Percentiles rank a stretch among this genome's conserved stretches.
These are phyloP conservation scores for Vigna radiata DNA, from an alignment of 306 rosid species.

Conservation along the genomic window DNA sequence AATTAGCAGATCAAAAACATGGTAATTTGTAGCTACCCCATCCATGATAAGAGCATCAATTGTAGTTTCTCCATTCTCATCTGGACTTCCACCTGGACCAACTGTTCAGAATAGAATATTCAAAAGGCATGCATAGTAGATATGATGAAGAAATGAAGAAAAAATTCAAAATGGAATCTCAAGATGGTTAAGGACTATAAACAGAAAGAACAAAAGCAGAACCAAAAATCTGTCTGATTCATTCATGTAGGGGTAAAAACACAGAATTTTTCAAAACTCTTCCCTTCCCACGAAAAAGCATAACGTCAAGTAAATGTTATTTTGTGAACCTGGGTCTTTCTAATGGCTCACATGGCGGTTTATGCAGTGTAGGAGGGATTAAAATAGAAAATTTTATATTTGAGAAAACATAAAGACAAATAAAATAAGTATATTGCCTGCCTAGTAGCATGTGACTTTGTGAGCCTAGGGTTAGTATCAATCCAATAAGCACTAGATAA, in stretches of 20 bases:
- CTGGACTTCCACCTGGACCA: constrained; percentile 99
- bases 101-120: constrained; percentile 53
- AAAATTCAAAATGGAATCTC: constrained; percentile 24
- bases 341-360: too few relatives aligned
- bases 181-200: neutral
- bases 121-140: constrained; percentile 6
- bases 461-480: too few relatives aligned
- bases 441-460: too few relatives aligned
- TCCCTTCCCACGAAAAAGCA: constrained; percentile 30
- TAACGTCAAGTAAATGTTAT: too few relatives aligned
- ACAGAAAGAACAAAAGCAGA: constrained; percentile 14
- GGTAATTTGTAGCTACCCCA: constrained; percentile 65
- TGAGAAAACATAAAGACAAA: too few relatives aligned
- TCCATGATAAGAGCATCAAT: constrained; percentile 94
- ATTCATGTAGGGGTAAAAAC: neutral
- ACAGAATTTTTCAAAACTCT: neutral
- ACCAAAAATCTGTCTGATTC: neutral
- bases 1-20: neutral
- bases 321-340: too few relatives aligned
- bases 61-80: constrained; percentile 96
- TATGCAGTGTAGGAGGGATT: too few relatives aligned
- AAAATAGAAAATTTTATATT: too few relatives aligned
- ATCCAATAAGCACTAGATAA: too few relatives aligned
- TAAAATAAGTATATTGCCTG: too few relatives aligned
- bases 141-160: neutral